phyloP scores from a whole-genome alignment of 495 filamentous ascomycete species.

The Annulohypoxylon moriforme region DNA sequence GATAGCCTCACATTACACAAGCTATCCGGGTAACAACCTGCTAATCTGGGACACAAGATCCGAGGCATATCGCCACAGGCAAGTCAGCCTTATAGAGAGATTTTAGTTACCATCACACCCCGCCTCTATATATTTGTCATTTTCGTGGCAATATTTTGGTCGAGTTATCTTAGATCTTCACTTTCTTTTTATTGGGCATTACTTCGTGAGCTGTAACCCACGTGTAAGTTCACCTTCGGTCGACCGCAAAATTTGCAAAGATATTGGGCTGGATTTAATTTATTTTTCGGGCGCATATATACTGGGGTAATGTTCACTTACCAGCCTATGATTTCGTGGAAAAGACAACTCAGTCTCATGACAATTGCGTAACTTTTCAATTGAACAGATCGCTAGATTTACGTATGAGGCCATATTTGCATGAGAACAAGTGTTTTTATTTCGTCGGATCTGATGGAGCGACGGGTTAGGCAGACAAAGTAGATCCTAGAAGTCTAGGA shows the following conservation, averaged over 20 bases:
- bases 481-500: slow-evolving; percentile 1
- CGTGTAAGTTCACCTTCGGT: not conserved
- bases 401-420: not conserved
- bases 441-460: not conserved
- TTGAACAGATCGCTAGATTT: slow-evolving; percentile 8
- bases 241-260: not conserved
- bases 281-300: slow-evolving; percentile 9
- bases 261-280: not conserved
- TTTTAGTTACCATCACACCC: not conserved
- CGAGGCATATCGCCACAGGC: not conserved
- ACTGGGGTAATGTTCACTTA: not conserved
- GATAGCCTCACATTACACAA: not conserved
- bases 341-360: not conserved
- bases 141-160: not conserved
- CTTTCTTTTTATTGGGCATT: not conserved
- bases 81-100: not conserved
- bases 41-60: not conserved
- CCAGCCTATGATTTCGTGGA: not conserved
- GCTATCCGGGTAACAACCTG: not conserved
- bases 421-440: slow-evolving; percentile 25
- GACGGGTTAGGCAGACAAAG: slow-evolving; percentile 33
- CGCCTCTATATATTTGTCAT: not conserved
- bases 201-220: not conserved
- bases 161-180: not conserved
- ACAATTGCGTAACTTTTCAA: not conserved